Evolutionary conservation across 208 protist genomes (phyloP).

Genomic region (Leishmania braziliensis): DNA sequence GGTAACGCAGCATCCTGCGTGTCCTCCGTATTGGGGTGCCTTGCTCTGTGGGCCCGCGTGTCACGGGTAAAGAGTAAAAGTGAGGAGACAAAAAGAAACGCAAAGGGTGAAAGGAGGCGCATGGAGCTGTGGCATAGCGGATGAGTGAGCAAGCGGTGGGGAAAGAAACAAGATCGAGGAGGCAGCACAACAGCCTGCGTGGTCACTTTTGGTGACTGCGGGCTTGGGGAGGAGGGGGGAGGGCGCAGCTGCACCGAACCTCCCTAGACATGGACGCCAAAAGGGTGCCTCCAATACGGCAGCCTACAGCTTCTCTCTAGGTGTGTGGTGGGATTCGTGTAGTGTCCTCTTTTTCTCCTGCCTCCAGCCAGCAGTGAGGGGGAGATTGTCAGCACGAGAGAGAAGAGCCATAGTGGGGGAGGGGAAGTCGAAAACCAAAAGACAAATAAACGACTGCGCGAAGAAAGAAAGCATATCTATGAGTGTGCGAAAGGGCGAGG

Average conservation of each 20-base stretch:
- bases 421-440: not conserved
- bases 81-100: too few relatives aligned
- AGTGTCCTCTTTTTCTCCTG: not conserved
- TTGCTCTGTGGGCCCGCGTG: too few relatives aligned
- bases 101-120: too few relatives aligned
- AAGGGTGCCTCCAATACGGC: not conserved
- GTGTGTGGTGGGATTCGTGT: not conserved
- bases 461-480: constrained; percentile 7
- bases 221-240: not conserved
- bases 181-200: not conserved
- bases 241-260: not conserved
- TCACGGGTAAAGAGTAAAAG: too few relatives aligned
- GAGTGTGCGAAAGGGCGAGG: not conserved
- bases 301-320: not conserved
- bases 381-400: not conserved
- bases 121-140: too few relatives aligned
- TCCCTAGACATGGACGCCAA: not conserved
- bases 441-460: not conserved
- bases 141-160: not conserved
- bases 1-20: too few relatives aligned
- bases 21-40: too few relatives aligned
- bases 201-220: not conserved
- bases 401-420: not conserved
- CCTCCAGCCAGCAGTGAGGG: too few relatives aligned
- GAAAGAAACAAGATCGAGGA: not conserved